Base-by-base conservation (phyloP, 306 rosid species). In the Glycine tomentella region DNA sequence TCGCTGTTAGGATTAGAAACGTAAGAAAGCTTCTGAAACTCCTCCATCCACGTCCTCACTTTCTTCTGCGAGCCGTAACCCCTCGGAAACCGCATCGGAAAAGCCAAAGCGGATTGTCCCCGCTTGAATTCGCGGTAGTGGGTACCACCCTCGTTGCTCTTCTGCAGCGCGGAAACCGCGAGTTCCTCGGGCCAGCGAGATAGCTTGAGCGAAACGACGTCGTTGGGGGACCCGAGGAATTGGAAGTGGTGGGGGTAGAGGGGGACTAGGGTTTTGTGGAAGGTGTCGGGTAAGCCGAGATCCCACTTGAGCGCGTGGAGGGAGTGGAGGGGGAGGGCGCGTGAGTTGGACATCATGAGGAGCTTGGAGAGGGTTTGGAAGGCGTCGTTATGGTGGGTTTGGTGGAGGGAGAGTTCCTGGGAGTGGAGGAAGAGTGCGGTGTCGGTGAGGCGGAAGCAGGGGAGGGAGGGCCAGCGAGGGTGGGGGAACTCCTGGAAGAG, bases 11-110 rank as follows among this genome's bases (percentile, higher is more conserved):
- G 98, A 72, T 91, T 97, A 4, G 98, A 91, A 44, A 93, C 76
- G 56, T 93, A 95, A 4, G 99, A 98, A 42, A 95, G 74, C 80
- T 93, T 91, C 45, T 93, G 96, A 83, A 93, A 95, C 87, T 91
- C 98, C 63, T 90, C 98, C 98, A 95, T 95, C 99, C 99, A 95
- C 2, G 81, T 78, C 82, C 68, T 89, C 2, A 95, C 99, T 75
- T 95, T 93, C 36, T 86, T 93, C 86, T 90, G 98, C 0, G 85
- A 89, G 0, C 99, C 99, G 72, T 95, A 95, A 34, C 99, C 97
- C 78, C 94, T 85, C 1, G 97, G 99, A 82, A 93, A 95, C 80
- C 62, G 89, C 99, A 91, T 89, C 1, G 93, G 92, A 40, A 91
- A 95, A 25, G 89, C 89, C 82, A 93, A 73, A 6, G 91, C 87